Evolutionary conservation across 2,329 filamentous ascomycete genomes (phyloP), one percentile per base, ranked within the genome.

Genomic region (Lasiodiplodia sp.): DNA sequence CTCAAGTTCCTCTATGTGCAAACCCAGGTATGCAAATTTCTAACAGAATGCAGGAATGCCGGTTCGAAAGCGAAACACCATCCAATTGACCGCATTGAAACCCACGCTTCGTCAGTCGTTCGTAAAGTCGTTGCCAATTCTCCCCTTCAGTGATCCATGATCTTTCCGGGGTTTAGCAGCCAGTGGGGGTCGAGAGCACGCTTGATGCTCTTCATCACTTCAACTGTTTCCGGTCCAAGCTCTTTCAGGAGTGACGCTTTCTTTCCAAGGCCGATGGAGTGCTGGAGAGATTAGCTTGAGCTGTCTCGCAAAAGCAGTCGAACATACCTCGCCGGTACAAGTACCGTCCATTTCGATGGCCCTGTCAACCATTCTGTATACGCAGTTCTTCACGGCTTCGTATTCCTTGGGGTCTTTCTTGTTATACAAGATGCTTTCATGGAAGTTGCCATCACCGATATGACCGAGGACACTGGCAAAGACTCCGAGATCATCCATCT

Each of bases 341-440:
- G 94, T 97, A 1, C 94, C 93, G 69, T 97, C 94, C 94, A 97
- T 97, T 72, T 95, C 92, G 28, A 97, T 80, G 2, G 94, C 94
- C n/a, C 93, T 88, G 72, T 91, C 87, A 23, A 97, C 93, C 94
- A 97, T 97, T 73, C 93, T 91, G 76, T 94, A 89, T 57, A 97
- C 93, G 71, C 92, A 93, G 67, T 85, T 86, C 77, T 96, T 92
- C 1, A 96, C 93, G 72, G 91, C 92, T 52, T 86, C 89, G 68
- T 87, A 87, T 80, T 97, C 92, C 31, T 85, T 88, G 3, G 87
- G 85, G 67, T 94, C 85, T 28, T 84, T 86, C 31, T 87, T 87
- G 79, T 96, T 88, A 78, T 97, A 97, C 81, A 97, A 91, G 80
- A 97, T 96, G 76, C 91, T 92, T 77, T 94, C 91, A 78, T 97